Conservation (phyloP, 768 basidiomycete genomes). For the Lentinula lateritia region DNA sequence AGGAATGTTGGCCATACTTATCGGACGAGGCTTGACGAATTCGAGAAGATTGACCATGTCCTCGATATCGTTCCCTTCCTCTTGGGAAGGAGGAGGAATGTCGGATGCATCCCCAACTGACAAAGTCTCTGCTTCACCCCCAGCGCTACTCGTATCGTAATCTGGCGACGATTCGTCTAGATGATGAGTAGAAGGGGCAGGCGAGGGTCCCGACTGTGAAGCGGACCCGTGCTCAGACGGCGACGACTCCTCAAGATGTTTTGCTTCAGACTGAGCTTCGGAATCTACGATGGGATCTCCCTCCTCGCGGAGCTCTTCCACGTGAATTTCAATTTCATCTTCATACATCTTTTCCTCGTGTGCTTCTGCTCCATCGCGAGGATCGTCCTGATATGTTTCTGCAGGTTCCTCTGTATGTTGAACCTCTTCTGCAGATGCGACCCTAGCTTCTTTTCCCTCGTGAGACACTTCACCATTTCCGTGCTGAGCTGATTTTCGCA, state of each 20-base stretch:
- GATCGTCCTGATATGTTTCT: slow-evolving; percentile 9
- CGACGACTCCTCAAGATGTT: neutral
- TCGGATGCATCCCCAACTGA: neutral
- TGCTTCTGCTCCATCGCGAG: slow-evolving; percentile 7
- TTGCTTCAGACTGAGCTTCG: neutral
- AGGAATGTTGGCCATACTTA: slow-evolving; percentile 28
- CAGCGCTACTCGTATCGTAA: neutral
- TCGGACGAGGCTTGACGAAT: slow-evolving; percentile 21
- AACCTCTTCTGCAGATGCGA: slow-evolving; percentile 4
- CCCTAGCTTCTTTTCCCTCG: slow-evolving; percentile 1
- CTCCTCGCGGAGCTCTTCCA: neutral
- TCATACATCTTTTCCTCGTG: neutral
- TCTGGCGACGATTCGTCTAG: neutral
- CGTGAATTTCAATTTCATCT: neutral
- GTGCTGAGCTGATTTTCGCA: slow-evolving; percentile 2
- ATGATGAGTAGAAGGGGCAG: neutral
- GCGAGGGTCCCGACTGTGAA: neutral
- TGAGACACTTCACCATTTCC: slow-evolving; percentile 3
- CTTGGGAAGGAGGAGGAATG: neutral
- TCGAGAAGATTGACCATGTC: slow-evolving; percentile 44
- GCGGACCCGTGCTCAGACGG: neutral
- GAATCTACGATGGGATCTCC: neutral
- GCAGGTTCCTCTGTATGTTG: slow-evolving; percentile 18
- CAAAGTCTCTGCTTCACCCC: neutral
- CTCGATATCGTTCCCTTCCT: slow-evolving; percentile 30